Evolutionary conservation across 371 early-diverging fungal species (phyloP).

Genomic region (Smittium culicis): DNA sequence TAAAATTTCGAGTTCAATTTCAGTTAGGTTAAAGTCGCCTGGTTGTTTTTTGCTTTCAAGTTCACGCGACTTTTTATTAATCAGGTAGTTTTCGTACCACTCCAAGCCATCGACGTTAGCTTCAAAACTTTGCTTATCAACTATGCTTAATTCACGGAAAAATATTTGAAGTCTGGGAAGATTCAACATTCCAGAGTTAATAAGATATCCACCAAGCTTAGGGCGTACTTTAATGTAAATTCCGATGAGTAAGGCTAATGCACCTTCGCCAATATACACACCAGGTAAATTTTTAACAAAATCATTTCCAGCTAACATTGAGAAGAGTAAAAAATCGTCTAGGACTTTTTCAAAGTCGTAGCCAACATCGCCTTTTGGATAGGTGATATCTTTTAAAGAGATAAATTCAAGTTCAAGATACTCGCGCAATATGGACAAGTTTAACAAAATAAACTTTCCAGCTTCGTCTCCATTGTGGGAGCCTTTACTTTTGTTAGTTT

Average conservation of each 20-base stretch:
- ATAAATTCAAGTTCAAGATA: conserved; percentile 78
- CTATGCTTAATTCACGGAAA: conserved; percentile 16
- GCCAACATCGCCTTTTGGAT: conserved; percentile 21
- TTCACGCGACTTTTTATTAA: neutral
- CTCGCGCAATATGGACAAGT: conserved; percentile 77
- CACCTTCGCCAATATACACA: conserved; percentile 90
- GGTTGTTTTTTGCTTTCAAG: neutral
- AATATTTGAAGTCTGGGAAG: conserved; percentile 31
- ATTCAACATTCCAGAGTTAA: conserved; percentile 63
- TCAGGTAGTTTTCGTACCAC: neutral
- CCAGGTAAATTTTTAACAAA: conserved; percentile 93
- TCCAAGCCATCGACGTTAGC: neutral
- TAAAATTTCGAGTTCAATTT: neutral
- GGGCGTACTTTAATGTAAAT: conserved; percentile 65
- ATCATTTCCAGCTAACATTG: conserved; percentile 96
- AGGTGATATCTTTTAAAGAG: conserved; percentile 21
- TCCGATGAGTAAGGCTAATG: conserved; percentile 71
- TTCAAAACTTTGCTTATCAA: neutral
- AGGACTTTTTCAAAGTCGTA: conserved; percentile 87
- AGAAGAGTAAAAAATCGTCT: conserved; percentile 91
- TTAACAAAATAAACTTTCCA: conserved; percentile 52
- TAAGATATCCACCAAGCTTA: conserved; percentile 62
- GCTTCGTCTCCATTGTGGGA: neutral
- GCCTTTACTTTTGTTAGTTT: conserved; percentile 15
- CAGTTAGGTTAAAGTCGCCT: no score